Evolutionary conservation across 768 basidiomycete genomes (phyloP).

Genomic region (Nidula microcarpa): DNA sequence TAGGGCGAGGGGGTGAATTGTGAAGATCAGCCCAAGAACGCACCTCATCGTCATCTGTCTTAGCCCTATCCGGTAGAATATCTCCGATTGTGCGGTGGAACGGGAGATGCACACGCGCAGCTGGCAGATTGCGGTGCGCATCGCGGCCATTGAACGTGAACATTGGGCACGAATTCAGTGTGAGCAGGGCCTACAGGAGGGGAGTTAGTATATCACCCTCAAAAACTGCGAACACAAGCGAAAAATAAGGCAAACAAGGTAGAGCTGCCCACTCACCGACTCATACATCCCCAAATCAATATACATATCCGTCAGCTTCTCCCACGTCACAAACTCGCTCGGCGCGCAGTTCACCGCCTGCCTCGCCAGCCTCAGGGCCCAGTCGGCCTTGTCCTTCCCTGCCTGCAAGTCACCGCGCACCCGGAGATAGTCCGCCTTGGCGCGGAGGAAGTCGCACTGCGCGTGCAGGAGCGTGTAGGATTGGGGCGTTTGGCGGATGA

Average conservation of each 20-base stretch:
- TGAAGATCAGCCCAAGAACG: too few species aligned
- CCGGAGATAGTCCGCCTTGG: slow-evolving; percentile 8
- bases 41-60: slow-evolving; percentile 79
- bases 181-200: slow-evolving; percentile 65
- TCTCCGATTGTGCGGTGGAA: slow-evolving; percentile 83
- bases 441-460: slow-evolving; percentile 90
- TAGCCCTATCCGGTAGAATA: slow-evolving; percentile 81
- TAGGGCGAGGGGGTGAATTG: too few species aligned
- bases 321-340: slow-evolving; percentile 98
- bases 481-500: slow-evolving; percentile 82
- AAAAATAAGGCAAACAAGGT: background rate
- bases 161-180: slow-evolving; percentile 99
- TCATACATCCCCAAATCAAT: slow-evolving; percentile 89
- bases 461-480: slow-evolving; percentile 93
- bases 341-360: slow-evolving; percentile 99
- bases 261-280: slow-evolving; percentile 33
- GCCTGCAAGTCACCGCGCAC: too few species aligned
- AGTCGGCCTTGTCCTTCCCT: slow-evolving; percentile 72
- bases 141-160: slow-evolving; percentile 99
- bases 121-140: slow-evolving; percentile 78
- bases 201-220: background rate
- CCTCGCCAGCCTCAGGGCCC: slow-evolving; percentile 88
- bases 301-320: slow-evolving; percentile 93
- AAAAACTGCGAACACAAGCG: slow-evolving; percentile 15
- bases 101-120: slow-evolving; percentile 81